Evolutionary conservation across 768 basidiomycete genomes (phyloP).

Genomic region (Agrocybe praecox): DNA sequence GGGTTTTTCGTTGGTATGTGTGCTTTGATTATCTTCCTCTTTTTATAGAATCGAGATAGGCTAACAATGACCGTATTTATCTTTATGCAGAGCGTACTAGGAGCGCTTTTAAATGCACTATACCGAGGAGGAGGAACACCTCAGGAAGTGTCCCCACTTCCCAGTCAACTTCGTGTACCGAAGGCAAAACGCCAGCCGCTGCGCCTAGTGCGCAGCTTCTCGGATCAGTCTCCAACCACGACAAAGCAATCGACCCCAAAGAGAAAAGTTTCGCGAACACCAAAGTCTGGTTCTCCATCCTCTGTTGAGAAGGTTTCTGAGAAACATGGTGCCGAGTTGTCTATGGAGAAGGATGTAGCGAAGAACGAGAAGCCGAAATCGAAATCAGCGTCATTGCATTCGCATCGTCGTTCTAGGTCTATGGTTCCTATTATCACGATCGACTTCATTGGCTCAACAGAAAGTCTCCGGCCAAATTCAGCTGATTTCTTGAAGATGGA

Average conservation of each 20-base stretch:
- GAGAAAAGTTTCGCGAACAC: not conserved
- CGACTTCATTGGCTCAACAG: conserved; percentile 23
- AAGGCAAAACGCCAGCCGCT: not conserved
- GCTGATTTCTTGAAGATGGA: conserved; percentile 1
- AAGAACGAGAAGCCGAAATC: not conserved
- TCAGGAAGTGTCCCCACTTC: conserved; percentile 7
- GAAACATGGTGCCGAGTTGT: too few species aligned
- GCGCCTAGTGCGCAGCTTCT: conserved; percentile 9
- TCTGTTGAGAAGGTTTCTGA: not conserved
- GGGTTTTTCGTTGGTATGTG: conserved; percentile 38
- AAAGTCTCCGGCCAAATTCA: conserved; percentile 12
- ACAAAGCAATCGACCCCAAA: not conserved
- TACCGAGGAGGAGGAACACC: conserved; percentile 9
- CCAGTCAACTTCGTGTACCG: not conserved
- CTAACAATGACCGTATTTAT: not conserved
- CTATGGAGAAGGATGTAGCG: not conserved
- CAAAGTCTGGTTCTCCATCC: not conserved
- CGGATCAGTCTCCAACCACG: conserved; percentile 11
- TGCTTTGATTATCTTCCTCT: not conserved
- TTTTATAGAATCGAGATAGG: not conserved
- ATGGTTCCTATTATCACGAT: conserved; percentile 27
- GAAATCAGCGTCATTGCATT: conserved; percentile 5
- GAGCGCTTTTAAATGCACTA: conserved; percentile 24
- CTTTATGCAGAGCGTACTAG: conserved; percentile 34
- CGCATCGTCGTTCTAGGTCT: conserved; percentile 22